A percentile compares a stretch with the other conserved stretches of the same genome.
Conservation (phyloP, 352 stramenopile genomes). For the Phytophthora brassicae region DNA sequence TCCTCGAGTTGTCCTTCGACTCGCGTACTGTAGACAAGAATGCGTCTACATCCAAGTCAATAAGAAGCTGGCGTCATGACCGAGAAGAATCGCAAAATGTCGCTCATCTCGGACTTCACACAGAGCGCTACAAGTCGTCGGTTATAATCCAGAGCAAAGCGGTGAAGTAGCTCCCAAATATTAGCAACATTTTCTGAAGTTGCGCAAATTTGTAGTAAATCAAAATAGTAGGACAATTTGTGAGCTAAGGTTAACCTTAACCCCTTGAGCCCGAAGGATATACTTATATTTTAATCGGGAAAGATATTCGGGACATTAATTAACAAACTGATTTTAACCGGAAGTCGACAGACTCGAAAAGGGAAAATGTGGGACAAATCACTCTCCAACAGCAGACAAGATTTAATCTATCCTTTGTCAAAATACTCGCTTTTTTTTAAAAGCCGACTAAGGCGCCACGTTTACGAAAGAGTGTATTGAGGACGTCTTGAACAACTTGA, state of each 20-base stretch:
- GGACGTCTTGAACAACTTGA: no score
- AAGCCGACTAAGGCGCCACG: background rate
- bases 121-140: conserved; percentile 30
- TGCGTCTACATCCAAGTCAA: no score
- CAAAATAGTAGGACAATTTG: no score
- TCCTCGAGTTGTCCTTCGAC: conserved; percentile 37
- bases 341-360: conserved; percentile 3
- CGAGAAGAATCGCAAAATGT: no score
- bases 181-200: no score
- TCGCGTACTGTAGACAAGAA: conserved; percentile 14
- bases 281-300: conserved; percentile 45
- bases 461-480: no score
- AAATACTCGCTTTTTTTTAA: conserved; percentile 40
- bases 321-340: conserved; percentile 38
- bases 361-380: background rate
- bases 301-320: conserved; percentile 52
- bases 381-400: conserved; percentile 36
- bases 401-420: conserved; percentile 31
- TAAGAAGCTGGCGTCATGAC: no score
- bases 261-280: no score
- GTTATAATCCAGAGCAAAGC: no score
- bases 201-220: no score
- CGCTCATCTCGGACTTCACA: conserved; percentile 49
- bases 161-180: no score
- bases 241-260: no score